Evolutionary conservation across 768 basidiomycete genomes (phyloP), one percentile per base, ranked within the genome.

Genomic region (Naganishia friedmannii): DNA sequence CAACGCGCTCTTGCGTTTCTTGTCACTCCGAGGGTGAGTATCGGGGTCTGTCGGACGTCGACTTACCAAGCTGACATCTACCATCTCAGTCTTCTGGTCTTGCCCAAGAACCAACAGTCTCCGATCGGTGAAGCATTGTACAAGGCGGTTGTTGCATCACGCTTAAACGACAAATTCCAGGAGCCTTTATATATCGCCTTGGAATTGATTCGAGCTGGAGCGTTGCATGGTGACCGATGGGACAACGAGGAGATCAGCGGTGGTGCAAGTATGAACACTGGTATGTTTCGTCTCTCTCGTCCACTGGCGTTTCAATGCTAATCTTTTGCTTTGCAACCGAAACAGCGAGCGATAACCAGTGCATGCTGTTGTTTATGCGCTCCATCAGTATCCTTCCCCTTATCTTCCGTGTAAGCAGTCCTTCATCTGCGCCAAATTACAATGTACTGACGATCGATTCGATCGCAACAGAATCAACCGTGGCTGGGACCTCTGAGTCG

Each of bases 401-500:
- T 73, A 91, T 88, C 79, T 96, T 94, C 86, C 91, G 93, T 86
- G 93, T 92, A 77, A 78, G 86, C 79, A 29, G 39, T 37, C 28
- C n/a, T 26, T 26, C 48, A 6, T 53, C 19, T 48, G 23, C 60
- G 23, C 1, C 48, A n/a, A n/a, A 12, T 45, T 23, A 42, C 21
- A 8, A 0, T 12, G n/a, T 17, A n/a, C 23, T 58, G 46, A 17
- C 1, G 26, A 17, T 15, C 10, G 1, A 1, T 55, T 7, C n/a
- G n/a, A n/a, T n/a, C 13, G 23, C 42, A 23, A 53, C 77, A 96
- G 93, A 71, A 91, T 42, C 90, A 89, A 80, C 87, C 90, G 73
- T 99, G 96, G 96, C 90, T 89, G 48, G 96, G 95, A 31, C 96
- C 96, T 51, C 84, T 99, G 58, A 97, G 95, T 74, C 90, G 96